Conservation (phyloP, 2,329 filamentous ascomycete genomes). For the Trematosphaeria pertusa region DNA sequence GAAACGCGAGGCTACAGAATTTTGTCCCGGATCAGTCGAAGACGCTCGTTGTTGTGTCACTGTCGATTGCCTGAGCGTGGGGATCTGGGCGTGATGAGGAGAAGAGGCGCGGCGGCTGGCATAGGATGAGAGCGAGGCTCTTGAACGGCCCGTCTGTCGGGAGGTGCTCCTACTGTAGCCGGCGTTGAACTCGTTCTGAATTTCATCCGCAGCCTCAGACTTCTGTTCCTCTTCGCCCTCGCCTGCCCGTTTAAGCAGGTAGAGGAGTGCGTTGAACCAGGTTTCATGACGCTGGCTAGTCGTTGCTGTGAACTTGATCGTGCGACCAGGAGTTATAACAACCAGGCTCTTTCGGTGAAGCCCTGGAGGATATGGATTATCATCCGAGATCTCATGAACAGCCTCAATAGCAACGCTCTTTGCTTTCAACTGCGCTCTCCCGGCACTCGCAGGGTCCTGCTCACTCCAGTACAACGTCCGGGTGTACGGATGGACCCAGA, state of each 20-base stretch:
- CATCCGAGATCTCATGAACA: conserved; percentile 88
- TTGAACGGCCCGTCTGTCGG: conserved; percentile 59
- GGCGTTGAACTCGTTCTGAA: conserved; percentile 80
- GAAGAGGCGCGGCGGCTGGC: conserved; percentile 64
- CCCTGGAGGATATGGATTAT: conserved; percentile 93
- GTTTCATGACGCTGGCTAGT: conserved; percentile 96
- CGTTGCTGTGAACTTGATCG: conserved; percentile 91
- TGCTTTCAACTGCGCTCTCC: conserved; percentile 75
- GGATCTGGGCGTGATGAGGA: conserved; percentile 48
- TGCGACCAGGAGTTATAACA: conserved; percentile 85
- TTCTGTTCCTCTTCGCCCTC: conserved; percentile 61
- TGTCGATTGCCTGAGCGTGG: conserved; percentile 55
- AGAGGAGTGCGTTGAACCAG: conserved; percentile 97
- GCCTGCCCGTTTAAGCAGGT: conserved; percentile 78
- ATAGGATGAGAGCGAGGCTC: conserved; percentile 77
- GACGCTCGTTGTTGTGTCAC: conserved; percentile 35
- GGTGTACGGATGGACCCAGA: conserved; percentile 99
- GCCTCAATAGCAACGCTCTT: conserved; percentile 96
- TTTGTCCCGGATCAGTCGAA: conserved; percentile 46
- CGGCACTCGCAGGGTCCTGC: conserved; percentile 79
- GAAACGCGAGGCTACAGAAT: conserved; percentile 55
- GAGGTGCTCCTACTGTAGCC: conserved; percentile 58
- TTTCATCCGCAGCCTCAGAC: conserved; percentile 63
- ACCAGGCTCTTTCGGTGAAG: conserved; percentile 93
- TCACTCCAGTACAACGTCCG: conserved; percentile 97